Evolutionary conservation across 1,139 yeast genomes (phyloP), one percentile per base, ranked within the genome.

Genomic region (Geotrichum klebahnii): DNA sequence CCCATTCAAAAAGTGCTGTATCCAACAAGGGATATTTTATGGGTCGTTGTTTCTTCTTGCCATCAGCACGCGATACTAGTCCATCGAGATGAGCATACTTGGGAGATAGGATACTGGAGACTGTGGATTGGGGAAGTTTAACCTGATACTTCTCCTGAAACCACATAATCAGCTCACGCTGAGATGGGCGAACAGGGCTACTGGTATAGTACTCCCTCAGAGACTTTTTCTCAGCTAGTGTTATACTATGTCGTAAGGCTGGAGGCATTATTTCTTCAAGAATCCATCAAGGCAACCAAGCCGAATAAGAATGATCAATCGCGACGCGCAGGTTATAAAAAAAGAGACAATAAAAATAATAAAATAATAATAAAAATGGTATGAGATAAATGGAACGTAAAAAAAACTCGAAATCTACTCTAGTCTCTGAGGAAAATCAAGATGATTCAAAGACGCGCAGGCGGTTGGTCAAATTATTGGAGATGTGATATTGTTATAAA

Each of bases 1-100:
- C 49, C 52, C 52, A 49, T 36, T 49, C 52, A 23, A 49, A 49
- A 8, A 49, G 46, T 3, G 52, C 52, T 6, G 44, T 40, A 31
- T 49, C 52, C 10, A 49, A 35, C 9, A 45, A 23, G 3, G 52
- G 52, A 31, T 45, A 49, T 31, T 44, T 45, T 19, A 44, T 45
- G n/a, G 48, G 49, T 10, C 52, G 44, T 20, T 44, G 49, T 35
- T 45, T 49, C 33, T 45, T 45, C 20, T 45, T 45, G 3, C 52
- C 49, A 23, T 45, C 49, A n/a, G 49, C 52, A 12, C 51, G 47
- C 44, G 51, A 38, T 10, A 45, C 52, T 22, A 45, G 46, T 8
- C 49, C 48, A 20, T 49, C 52, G 12, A 49, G 36, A 29, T 49
- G 49, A 19, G 43, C 38, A 36, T 45, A 49, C 31, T 45, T 44